Base-by-base conservation (phyloP, 2,329 filamentous ascomycete species). In the Colletotrichum australisinense region DNA sequence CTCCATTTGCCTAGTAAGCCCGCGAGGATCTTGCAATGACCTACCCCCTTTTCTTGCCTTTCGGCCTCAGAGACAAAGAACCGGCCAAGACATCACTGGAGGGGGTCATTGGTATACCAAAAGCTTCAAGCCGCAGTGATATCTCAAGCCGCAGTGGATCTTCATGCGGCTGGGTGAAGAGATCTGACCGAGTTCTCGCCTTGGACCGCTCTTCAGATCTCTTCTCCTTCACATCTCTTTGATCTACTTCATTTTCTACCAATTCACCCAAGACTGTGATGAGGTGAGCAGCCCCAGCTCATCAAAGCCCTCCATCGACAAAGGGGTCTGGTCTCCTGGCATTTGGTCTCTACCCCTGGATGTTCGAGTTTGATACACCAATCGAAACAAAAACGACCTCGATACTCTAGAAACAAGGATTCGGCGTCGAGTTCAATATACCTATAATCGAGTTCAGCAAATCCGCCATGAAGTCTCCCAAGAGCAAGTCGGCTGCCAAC, bases 401-500 rank as follows among this genome's bases (percentile, higher is more conserved):
- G 7, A 30, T 14, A 14, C 7, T 22, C 30, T 26, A 42, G 35
- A 69, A 35, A 30, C 26, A 30, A 35, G 35, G 35, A 22, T 30
- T 22, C 56, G n/a, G 16, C n/a, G n/a, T 19, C 42, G n/a, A 57
- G 19, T 8, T 46, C 28, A 49, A 22, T 14, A 19, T 57, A 28
- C 26, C 26, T 28, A 16, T 5, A 22, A 28, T 49, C 24, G n/a
- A 64, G 28, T 8, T 26, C n/a, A 42, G 22, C 35, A 46, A 67
- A 64, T 11, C 60, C 28, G 26, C 49, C 67, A 73, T 73, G 70
- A 70, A 73, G 46, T 73, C 70, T n/a, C 70, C 70, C 30, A 73
- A 73, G 55, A 52, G 16, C 22, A 73, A 60, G 56, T 57, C 70
- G 30, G 63, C 55, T 65, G 28, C 67, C 70, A 70, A 73, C n/a